Evolutionary conservation across 73 alveolate genomes (phyloP).

Genomic region (Breviolum minutum): DNA sequence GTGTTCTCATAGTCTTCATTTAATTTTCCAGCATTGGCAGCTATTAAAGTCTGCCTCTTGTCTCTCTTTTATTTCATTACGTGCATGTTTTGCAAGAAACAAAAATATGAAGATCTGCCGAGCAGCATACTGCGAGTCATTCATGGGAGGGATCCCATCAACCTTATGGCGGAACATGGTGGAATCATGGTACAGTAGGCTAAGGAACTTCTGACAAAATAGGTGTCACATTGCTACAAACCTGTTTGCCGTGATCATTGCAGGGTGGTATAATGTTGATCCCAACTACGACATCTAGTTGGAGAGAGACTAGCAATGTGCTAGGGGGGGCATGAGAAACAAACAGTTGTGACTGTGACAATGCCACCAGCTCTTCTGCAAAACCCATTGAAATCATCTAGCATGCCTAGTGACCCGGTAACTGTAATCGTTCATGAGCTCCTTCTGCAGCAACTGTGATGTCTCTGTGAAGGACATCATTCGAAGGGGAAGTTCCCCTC

Average conservation of each 20-base stretch:
- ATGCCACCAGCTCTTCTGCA: neutral
- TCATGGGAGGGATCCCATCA: conserved; percentile 66
- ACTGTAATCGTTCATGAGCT: conserved; percentile 77
- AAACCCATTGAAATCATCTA: neutral
- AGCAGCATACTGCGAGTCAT: conserved; percentile 55
- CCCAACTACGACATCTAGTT: neutral
- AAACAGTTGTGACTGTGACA: neutral
- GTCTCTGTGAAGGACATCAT: conserved; percentile 95
- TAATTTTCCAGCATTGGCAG: no score
- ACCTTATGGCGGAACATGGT: neutral
- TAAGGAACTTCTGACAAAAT: neutral
- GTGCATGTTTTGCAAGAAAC: no score
- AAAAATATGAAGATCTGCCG: neutral
- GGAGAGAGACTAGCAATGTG: neutral
- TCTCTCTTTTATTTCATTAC: no score
- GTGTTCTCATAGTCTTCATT: neutral
- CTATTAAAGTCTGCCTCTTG: no score
- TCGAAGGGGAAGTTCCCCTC: conserved; percentile 33
- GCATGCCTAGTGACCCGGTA: conserved; percentile 12
- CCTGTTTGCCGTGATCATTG: no score
- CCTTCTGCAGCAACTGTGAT: conserved; percentile 92
- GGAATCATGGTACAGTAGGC: neutral
- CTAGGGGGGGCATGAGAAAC: neutral
- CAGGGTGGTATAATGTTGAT: neutral
- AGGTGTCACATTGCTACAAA: no score